Evolutionary conservation across 495 filamentous ascomycete genomes (phyloP).

Genomic region (Parmelia sp.): DNA sequence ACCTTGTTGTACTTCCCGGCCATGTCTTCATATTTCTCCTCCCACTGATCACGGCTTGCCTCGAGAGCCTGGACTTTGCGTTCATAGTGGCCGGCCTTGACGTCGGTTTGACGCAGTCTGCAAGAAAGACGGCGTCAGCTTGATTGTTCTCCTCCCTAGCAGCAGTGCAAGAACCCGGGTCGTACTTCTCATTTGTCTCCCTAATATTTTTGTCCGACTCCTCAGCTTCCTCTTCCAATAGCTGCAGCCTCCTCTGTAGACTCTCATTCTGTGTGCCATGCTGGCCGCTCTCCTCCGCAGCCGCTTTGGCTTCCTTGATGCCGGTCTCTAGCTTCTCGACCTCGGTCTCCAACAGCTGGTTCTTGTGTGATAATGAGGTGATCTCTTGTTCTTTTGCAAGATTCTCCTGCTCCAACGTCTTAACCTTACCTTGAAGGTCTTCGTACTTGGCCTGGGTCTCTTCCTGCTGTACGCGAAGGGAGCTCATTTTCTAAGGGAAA

Average conservation of each 20-base stretch:
- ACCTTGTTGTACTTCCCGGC: conserved; percentile 73
- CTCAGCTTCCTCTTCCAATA: conserved; percentile 96
- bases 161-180: conserved; percentile 10
- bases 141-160: background rate
- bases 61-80: conserved; percentile 98
- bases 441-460: conserved; percentile 70
- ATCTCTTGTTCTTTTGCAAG: conserved; percentile 96
- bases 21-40: conserved; percentile 95
- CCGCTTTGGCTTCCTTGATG: conserved; percentile 72
- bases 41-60: conserved; percentile 80
- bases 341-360: conserved; percentile 76
- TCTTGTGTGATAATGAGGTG: conserved; percentile 87
- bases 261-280: conserved; percentile 80
- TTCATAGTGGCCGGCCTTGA: conserved; percentile 98
- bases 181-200: conserved; percentile 97
- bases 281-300: conserved; percentile 64
- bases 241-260: conserved; percentile 82
- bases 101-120: conserved; percentile 96
- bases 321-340: conserved; percentile 79
- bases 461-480: conserved; percentile 88
- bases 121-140: background rate
- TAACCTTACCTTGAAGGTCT: conserved; percentile 79
- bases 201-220: conserved; percentile 87
- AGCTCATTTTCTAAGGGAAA: conserved; percentile 71
- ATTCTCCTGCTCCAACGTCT: conserved; percentile 89